A percentile compares a stretch with the other conserved stretches of the same genome.
Evolutionary conservation across 768 basidiomycete species (phyloP).

Genomic region (Suillus clintonianus): DNA sequence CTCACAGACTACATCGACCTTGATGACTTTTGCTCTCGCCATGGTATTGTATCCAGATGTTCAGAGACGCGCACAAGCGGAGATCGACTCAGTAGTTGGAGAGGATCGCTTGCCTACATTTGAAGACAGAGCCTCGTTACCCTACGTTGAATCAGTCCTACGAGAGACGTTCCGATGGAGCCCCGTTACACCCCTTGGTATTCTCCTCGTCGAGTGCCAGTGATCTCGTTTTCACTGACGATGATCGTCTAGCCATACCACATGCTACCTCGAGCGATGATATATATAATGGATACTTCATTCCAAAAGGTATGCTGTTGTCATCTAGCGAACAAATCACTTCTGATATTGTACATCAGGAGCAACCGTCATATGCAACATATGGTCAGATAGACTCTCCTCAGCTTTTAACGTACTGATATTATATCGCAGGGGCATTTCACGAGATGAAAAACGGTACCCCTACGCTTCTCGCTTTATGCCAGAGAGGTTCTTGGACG

Average conservation of each 20-base stretch:
- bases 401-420: background rate
- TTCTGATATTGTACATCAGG: background rate
- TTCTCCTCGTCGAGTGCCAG: no score
- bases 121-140: background rate
- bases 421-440: constrained; percentile 1
- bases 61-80: constrained; percentile 17
- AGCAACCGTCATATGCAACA: background rate
- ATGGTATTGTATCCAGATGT: constrained; percentile 13
- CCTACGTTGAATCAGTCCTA: background rate
- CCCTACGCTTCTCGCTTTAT: constrained; percentile 13
- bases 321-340: background rate
- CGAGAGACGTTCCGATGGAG: constrained; percentile 1
- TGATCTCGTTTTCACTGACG: background rate
- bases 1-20: constrained; percentile 10
- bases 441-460: constrained; percentile 4
- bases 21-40: constrained; percentile 7
- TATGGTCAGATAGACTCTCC: background rate
- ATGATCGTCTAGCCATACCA: background rate
- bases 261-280: constrained; percentile 30
- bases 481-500: constrained; percentile 14
- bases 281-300: constrained; percentile 35
- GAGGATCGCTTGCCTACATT: background rate
- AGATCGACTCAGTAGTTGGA: constrained; percentile 13
- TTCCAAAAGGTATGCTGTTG: constrained; percentile 21
- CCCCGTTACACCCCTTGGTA: background rate